Conservation (phyloP, 208 protist species). For the Crithidia expoeki region DNA sequence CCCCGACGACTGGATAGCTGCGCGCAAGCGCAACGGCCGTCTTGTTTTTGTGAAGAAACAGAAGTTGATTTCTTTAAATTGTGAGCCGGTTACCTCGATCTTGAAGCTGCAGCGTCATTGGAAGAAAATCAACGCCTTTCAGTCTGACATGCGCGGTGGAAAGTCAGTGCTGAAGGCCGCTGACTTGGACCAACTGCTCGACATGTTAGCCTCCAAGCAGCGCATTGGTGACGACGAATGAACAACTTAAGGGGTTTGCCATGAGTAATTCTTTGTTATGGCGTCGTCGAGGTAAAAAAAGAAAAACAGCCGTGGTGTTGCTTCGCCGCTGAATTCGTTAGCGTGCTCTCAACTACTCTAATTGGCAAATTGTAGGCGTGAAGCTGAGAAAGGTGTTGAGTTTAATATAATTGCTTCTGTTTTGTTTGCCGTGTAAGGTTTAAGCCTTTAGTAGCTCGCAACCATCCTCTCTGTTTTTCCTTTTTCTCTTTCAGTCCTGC, state of each 20-base stretch:
- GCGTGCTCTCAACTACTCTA: too few relatives aligned
- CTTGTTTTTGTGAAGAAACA: conserved; percentile 58
- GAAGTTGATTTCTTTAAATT: conserved; percentile 53
- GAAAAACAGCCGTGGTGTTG: too few relatives aligned
- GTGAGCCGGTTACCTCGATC: conserved; percentile 72
- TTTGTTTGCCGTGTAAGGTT: too few relatives aligned
- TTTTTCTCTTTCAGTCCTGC: neutral
- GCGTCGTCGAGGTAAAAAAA: neutral
- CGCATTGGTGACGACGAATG: conserved; percentile 40
- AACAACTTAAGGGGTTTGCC: neutral
- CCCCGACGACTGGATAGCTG: conserved; percentile 47
- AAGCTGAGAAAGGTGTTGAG: too few relatives aligned
- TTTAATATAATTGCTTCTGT: too few relatives aligned
- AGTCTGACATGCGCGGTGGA: conserved; percentile 42
- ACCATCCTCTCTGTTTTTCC: too few relatives aligned
- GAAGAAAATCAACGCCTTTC: conserved; percentile 58
- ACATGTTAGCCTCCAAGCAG: conserved; percentile 76
- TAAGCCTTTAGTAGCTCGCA: too few relatives aligned
- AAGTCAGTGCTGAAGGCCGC: conserved; percentile 33
- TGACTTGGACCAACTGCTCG: conserved; percentile 66
- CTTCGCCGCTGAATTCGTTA: too few relatives aligned
- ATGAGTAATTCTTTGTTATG: too few relatives aligned
- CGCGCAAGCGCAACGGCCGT: conserved; percentile 34
- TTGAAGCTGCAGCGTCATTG: conserved; percentile 86
- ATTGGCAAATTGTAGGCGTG: too few relatives aligned